Conservation (phyloP, 331 rosid species). For the Stylosanthes scabra region DNA sequence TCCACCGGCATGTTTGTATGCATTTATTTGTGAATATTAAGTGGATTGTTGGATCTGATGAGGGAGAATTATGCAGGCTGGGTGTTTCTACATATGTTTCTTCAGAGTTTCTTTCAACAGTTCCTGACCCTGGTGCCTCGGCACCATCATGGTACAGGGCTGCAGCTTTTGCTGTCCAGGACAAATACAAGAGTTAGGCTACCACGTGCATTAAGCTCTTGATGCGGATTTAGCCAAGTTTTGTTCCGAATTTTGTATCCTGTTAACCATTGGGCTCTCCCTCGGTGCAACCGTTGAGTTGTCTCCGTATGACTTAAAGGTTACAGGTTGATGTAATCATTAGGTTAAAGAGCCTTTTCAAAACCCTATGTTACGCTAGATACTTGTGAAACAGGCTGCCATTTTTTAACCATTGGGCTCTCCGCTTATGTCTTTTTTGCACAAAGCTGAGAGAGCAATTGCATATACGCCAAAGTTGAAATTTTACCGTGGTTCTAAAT, state of each 20-base stretch:
- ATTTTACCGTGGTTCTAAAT: slow-evolving; percentile 41
- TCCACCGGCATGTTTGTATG: not conserved
- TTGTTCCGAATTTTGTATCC: slow-evolving; percentile 51
- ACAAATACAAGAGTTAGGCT: slow-evolving; percentile 45
- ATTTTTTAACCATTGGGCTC: slow-evolving; percentile 48
- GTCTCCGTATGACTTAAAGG: too few species aligned
- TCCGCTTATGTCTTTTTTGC: slow-evolving; percentile 71
- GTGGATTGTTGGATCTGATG: slow-evolving; percentile 34
- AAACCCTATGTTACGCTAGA: too few species aligned
- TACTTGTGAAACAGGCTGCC: too few species aligned
- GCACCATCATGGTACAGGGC: slow-evolving; percentile 93
- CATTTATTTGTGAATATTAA: not conserved
- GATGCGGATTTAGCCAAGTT: slow-evolving; percentile 57
- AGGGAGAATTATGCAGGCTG: slow-evolving; percentile 67
- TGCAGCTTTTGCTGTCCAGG: slow-evolving; percentile 73
- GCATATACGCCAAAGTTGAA: slow-evolving; percentile 25
- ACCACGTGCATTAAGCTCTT: slow-evolving; percentile 9
- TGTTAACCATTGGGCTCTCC: slow-evolving; percentile 60
- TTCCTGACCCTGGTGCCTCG: slow-evolving; percentile 98
- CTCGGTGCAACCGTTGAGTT: too few species aligned
- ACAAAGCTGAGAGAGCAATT: slow-evolving; percentile 70
- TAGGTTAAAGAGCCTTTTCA: too few species aligned
- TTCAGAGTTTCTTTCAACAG: slow-evolving; percentile 65
- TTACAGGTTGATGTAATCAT: too few species aligned
- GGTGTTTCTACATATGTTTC: slow-evolving; percentile 79